Conservation (phyloP, 805 yeast species). For the Ogataea haglerorum region DNA sequence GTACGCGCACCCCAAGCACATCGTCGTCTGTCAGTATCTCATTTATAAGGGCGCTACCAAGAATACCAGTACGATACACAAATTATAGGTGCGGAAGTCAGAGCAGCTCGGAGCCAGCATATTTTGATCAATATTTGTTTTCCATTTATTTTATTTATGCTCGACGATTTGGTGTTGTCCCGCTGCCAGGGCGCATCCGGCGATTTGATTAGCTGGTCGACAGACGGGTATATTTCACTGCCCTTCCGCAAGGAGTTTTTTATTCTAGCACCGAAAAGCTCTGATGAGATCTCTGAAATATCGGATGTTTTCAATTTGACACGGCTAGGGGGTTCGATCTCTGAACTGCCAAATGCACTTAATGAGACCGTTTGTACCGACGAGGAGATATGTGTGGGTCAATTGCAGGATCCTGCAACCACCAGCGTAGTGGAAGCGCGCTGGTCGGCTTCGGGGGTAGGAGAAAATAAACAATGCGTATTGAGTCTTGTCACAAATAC, state of each 20-base stretch:
- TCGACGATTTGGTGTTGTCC: slow-evolving; percentile 14
- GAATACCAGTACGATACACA: too few relatives aligned
- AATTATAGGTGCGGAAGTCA: too few relatives aligned
- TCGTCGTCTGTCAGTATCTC: too few relatives aligned
- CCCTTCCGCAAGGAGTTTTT: slow-evolving; percentile 16
- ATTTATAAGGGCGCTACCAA: too few relatives aligned
- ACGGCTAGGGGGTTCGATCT: slow-evolving; percentile 14
- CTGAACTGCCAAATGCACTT: slow-evolving; percentile 15
- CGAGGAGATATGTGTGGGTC: slow-evolving; percentile 20
- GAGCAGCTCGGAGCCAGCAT: too few relatives aligned
- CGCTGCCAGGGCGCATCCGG: slow-evolving; percentile 10
- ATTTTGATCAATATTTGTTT: not conserved
- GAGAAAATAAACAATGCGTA: slow-evolving; percentile 11
- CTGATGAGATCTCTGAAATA: slow-evolving; percentile 7
- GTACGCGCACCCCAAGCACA: too few relatives aligned
- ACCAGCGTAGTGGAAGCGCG: slow-evolving; percentile 15
- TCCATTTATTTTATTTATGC: slow-evolving; percentile 8
- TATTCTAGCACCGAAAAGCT: slow-evolving; percentile 14
- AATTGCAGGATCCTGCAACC: slow-evolving; percentile 11
- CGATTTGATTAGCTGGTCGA: slow-evolving; percentile 16
- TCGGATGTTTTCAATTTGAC: slow-evolving; percentile 13
- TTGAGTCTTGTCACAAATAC: slow-evolving; percentile 21
- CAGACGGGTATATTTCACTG: slow-evolving; percentile 18
- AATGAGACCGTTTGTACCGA: slow-evolving; percentile 12
- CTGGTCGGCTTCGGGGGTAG: slow-evolving; percentile 24